phyloP scores from a whole-genome alignment of 208 protist genomes.

The Entamoeba invadens region DNA sequence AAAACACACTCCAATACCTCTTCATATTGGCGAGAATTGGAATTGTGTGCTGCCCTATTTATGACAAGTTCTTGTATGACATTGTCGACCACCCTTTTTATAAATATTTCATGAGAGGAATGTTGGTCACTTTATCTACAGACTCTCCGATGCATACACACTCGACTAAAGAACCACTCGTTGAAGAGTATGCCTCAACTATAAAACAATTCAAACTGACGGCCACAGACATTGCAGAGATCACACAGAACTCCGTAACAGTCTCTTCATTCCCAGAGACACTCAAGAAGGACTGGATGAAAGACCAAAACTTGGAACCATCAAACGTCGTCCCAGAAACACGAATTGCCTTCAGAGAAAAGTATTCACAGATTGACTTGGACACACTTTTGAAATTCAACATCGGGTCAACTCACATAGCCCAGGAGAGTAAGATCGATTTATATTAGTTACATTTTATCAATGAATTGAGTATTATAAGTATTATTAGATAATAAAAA shows the following conservation, averaged over 20 bases:
- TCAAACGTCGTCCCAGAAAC: neutral
- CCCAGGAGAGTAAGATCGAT: too few relatives aligned
- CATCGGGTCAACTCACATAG: neutral
- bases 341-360: neutral
- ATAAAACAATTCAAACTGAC: conserved; percentile 80
- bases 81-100: conserved; percentile 49
- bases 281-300: neutral
- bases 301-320: neutral
- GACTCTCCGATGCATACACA: conserved; percentile 85
- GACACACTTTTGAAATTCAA: neutral
- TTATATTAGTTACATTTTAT: too few relatives aligned
- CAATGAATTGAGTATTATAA: too few relatives aligned
- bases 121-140: conserved; percentile 82
- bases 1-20: conserved; percentile 80
- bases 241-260: conserved; percentile 67
- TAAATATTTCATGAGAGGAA: conserved; percentile 2
- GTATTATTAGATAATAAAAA: too few relatives aligned
- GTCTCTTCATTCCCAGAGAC: neutral
- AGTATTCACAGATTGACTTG: neutral
- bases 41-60: conserved; percentile 84
- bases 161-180: conserved; percentile 80
- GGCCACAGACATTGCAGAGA: conserved; percentile 82
- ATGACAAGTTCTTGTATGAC: conserved; percentile 58
- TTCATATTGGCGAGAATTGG: conserved; percentile 89
- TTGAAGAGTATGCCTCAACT: conserved; percentile 92